Conservation (phyloP, 1,284 basidiomycete species). For the Cryptococcus sp. region DNA sequence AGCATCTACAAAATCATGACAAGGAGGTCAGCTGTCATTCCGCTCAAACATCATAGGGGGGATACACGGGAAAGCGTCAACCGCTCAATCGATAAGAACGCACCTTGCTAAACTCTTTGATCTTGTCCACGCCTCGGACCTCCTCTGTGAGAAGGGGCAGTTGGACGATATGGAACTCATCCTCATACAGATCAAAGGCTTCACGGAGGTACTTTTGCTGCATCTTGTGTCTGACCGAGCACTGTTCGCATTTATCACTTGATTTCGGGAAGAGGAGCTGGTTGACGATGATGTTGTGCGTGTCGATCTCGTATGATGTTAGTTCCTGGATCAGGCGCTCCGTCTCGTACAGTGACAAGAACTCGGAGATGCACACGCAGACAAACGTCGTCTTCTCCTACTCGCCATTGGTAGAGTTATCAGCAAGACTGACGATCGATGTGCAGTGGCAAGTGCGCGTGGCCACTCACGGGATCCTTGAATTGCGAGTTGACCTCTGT, state of each 20-base stretch:
- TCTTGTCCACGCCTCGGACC: slow-evolving; percentile 89
- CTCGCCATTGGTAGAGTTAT: not conserved
- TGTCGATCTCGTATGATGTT: slow-evolving; percentile 95
- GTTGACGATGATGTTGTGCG: slow-evolving; percentile 98
- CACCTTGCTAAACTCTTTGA: slow-evolving; percentile 78
- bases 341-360: slow-evolving; percentile 96
- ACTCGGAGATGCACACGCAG: slow-evolving; percentile 98
- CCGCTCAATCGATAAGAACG: not conserved
- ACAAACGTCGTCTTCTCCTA: slow-evolving; percentile 98
- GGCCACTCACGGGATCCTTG: slow-evolving; percentile 82
- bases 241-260: slow-evolving; percentile 92
- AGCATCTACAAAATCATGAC: slow-evolving; percentile 12
- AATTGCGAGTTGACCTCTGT: slow-evolving; percentile 99
- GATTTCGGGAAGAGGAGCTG: slow-evolving; percentile 93
- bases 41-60: not conserved
- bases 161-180: slow-evolving; percentile 94
- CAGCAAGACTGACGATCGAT: not conserved
- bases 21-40: not conserved
- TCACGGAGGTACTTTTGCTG: slow-evolving; percentile 94
- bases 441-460: not conserved
- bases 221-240: slow-evolving; percentile 91
- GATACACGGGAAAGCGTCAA: not conserved
- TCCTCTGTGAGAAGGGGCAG: slow-evolving; percentile 95
- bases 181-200: slow-evolving; percentile 92
- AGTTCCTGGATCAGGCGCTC: slow-evolving; percentile 96